These are phyloP conservation scores for Nemania abortiva DNA, from an alignment of 2,329 filamentous ascomycete genomes.

Conservation along the genomic window DNA sequence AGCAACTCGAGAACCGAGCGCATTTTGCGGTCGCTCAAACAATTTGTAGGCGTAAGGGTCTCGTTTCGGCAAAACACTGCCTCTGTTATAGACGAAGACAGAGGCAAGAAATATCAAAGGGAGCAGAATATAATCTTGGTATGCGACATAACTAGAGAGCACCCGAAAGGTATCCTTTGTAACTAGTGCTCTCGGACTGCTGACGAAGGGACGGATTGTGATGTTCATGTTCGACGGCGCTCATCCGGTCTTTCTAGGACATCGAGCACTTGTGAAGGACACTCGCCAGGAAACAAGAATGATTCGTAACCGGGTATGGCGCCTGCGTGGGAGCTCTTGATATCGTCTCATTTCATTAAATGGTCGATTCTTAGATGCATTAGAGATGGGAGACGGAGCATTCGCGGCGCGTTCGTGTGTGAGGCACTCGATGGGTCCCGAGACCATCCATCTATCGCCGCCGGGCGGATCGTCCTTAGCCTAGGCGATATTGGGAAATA, in stretches of 20 bases:
- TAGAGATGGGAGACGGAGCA: not conserved
- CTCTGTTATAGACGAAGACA: constrained; percentile 4
- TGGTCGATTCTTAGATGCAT: too few species aligned
- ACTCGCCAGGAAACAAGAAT: not conserved
- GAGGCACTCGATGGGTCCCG: too few species aligned
- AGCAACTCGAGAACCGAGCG: not conserved
- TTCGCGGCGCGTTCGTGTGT: too few species aligned
- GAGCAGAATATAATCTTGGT: not conserved
- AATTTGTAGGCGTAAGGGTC: constrained; percentile 12
- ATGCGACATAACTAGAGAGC: not conserved
- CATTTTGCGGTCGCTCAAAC: constrained; percentile 42
- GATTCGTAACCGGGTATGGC: not conserved
- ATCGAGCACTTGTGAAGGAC: too few species aligned
- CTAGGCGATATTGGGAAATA: constrained; percentile 4
- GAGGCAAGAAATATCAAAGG: constrained; percentile 9
- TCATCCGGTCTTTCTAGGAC: too few species aligned
- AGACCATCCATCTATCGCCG: not conserved
- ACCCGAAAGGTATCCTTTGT: not conserved
- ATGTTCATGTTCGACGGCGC: not conserved
- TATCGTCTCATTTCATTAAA: too few species aligned
- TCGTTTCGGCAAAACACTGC: constrained; percentile 1
- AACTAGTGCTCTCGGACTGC: not conserved
- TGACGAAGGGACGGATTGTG: not conserved
- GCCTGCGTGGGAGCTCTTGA: too few species aligned
- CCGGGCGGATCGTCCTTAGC: not conserved